A percentile compares a stretch with the other conserved stretches of the same genome.
These are phyloP conservation scores for Talaromyces sp. DNA, from an alignment of 2,329 filamentous ascomycete species.

Conservation along the genomic window DNA sequence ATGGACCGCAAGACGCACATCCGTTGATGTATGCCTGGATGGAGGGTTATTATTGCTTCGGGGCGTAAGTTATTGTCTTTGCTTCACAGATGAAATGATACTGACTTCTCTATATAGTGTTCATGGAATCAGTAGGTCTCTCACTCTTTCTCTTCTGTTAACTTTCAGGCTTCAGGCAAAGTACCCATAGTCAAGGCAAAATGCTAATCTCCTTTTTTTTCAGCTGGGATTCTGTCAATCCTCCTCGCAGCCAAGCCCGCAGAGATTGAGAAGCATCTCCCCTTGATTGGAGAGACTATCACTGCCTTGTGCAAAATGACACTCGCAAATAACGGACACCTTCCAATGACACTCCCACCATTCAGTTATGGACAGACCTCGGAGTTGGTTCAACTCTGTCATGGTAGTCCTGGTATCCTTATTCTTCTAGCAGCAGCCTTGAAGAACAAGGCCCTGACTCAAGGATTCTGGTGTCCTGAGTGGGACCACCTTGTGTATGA, in stretches of 20 bases:
- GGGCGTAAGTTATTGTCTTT: constrained; percentile 35
- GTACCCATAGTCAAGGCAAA: too few species aligned
- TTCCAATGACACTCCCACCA: constrained; percentile 41
- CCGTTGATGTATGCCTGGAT: constrained; percentile 47
- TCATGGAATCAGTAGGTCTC: constrained; percentile 32
- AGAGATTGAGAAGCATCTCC: constrained; percentile 35
- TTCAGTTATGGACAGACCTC: constrained; percentile 26
- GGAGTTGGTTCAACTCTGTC: constrained; percentile 46
- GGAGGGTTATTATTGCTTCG: constrained; percentile 39
- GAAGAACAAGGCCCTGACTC: constrained; percentile 29
- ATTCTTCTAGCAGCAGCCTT: constrained; percentile 39
- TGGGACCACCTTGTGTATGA: constrained; percentile 42
- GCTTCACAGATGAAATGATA: neutral
- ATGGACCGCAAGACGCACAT: constrained; percentile 35
- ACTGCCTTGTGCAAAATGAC: constrained; percentile 40
- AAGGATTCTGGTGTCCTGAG: constrained; percentile 38
- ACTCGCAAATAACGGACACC: constrained; percentile 39
- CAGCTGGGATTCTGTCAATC: constrained; percentile 42
- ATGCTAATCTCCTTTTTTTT: neutral
- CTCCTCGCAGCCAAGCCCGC: constrained; percentile 38
- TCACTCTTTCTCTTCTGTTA: neutral
- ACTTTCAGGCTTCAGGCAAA: too few species aligned
- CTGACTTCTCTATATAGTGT: constrained; percentile 22
- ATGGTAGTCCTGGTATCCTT: constrained; percentile 44
- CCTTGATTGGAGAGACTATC: constrained; percentile 40